Conservation (phyloP, 768 basidiomycete genomes). For the Dacryopinax spathularia region DNA sequence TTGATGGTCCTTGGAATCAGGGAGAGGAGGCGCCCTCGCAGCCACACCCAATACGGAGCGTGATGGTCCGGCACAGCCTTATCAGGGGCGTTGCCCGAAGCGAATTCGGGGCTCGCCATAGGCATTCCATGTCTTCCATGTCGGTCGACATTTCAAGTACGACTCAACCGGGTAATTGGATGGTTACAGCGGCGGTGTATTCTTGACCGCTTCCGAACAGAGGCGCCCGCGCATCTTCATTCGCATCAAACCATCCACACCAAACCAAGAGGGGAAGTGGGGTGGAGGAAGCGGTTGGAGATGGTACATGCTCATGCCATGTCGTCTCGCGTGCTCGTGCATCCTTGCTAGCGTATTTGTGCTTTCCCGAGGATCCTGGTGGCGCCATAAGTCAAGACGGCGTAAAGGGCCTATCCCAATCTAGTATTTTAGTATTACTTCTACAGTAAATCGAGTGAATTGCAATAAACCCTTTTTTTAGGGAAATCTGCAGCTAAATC, state of each 20-base stretch:
- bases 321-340: neutral
- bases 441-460: too few species aligned
- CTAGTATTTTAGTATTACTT: too few species aligned
- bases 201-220: conserved; percentile 97
- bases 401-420: too few species aligned
- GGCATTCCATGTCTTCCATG: conserved; percentile 91
- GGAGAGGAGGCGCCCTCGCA: conserved; percentile 88
- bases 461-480: too few species aligned
- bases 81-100: conserved; percentile 9
- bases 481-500: too few species aligned
- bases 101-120: conserved; percentile 50
- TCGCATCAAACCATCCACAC: conserved; percentile 67
- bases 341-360: conserved; percentile 53
- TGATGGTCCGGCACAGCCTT: conserved; percentile 77
- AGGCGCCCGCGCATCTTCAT: conserved; percentile 99
- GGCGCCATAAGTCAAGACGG: conserved; percentile 95
- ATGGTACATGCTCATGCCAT: neutral
- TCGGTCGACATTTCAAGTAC: conserved; percentile 93
- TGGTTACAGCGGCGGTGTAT: conserved; percentile 94
- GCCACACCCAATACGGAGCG: conserved; percentile 98
- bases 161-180: conserved; percentile 97
- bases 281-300: neutral
- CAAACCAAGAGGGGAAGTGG: neutral
- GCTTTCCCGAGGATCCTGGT: conserved; percentile 91
- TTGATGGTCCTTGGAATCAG: conserved; percentile 77